These are phyloP conservation scores for Fusarium citri DNA, from an alignment of 2,329 filamentous ascomycete genomes.

Conservation along the genomic window DNA sequence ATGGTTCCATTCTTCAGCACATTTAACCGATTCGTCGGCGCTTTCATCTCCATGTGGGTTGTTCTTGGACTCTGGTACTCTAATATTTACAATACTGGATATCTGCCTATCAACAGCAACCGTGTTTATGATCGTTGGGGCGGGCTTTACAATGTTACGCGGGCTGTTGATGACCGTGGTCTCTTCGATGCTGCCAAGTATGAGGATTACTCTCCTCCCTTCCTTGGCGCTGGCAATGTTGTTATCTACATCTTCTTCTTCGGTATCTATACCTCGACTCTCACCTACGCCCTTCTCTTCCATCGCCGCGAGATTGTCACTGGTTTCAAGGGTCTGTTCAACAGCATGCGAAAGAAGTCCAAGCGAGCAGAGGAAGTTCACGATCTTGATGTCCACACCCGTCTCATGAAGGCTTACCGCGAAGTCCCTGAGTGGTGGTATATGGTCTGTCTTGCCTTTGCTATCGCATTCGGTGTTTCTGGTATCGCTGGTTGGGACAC, in stretches of 20 bases:
- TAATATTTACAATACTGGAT: slow-evolving; percentile 68
- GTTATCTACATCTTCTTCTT: slow-evolving; percentile 68
- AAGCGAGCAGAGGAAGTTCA: slow-evolving; percentile 52
- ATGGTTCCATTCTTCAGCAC: slow-evolving; percentile 69
- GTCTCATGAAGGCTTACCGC: slow-evolving; percentile 60
- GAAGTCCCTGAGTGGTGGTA: slow-evolving; percentile 69
- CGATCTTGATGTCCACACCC: slow-evolving; percentile 60
- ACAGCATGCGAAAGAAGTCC: slow-evolving; percentile 58
- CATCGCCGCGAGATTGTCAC: slow-evolving; percentile 63
- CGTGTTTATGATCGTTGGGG: slow-evolving; percentile 63
- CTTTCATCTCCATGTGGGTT: slow-evolving; percentile 66
- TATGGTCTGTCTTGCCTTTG: slow-evolving; percentile 54
- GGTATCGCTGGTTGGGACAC: slow-evolving; percentile 63
- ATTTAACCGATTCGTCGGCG: slow-evolving; percentile 70
- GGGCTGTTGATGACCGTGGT: slow-evolving; percentile 55
- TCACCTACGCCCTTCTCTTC: slow-evolving; percentile 64
- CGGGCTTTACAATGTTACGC: slow-evolving; percentile 59
- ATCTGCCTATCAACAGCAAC: slow-evolving; percentile 65
- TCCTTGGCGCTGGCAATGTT: slow-evolving; percentile 62
- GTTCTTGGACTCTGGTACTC: slow-evolving; percentile 68
- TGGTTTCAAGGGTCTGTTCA: slow-evolving; percentile 61
- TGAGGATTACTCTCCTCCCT: slow-evolving; percentile 63
- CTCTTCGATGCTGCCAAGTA: slow-evolving; percentile 61
- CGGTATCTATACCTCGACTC: slow-evolving; percentile 63
- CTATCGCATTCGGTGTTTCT: slow-evolving; percentile 59